These are phyloP conservation scores for Corylus heterophylla DNA, from an alignment of 306 rosid species.

Conservation along the genomic window DNA sequence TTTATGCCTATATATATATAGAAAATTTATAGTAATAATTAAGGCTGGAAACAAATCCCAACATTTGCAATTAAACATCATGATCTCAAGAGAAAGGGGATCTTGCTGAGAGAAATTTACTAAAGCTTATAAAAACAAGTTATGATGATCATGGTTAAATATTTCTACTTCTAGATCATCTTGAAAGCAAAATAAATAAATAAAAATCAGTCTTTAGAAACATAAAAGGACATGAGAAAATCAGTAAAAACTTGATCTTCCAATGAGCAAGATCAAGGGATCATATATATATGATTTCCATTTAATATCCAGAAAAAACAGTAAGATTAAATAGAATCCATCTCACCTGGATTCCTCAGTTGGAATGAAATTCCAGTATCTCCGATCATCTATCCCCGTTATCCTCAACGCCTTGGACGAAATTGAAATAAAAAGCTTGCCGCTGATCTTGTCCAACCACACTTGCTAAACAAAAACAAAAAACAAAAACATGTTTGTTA, in stretches of 20 bases:
- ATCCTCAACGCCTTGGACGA: slow-evolving; percentile 73
- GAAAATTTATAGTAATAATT: no score
- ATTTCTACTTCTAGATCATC: neutral
- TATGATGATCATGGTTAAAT: neutral
- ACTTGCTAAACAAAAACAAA: slow-evolving; percentile 42
- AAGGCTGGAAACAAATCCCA: no score
- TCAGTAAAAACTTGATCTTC: neutral
- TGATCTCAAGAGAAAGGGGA: neutral
- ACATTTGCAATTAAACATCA: neutral
- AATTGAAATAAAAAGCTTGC: slow-evolving; percentile 56
- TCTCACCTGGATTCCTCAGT: slow-evolving; percentile 84
- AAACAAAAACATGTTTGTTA: neutral
- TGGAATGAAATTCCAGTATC: slow-evolving; percentile 79
- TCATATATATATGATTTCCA: neutral
- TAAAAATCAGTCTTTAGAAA: neutral
- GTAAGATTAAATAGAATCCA: neutral
- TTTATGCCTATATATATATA: no score
- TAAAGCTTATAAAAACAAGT: neutral
- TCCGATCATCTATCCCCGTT: slow-evolving; percentile 86
- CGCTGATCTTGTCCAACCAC: slow-evolving; percentile 66
- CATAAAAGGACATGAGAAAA: neutral
- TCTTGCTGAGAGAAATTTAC: neutral
- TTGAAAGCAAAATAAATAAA: neutral
- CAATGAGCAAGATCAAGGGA: neutral
- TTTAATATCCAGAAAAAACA: neutral